Evolutionary conservation across 257 asterid species (phyloP), one percentile per base, ranked within the genome.

Genomic region (Ilex asprella): DNA sequence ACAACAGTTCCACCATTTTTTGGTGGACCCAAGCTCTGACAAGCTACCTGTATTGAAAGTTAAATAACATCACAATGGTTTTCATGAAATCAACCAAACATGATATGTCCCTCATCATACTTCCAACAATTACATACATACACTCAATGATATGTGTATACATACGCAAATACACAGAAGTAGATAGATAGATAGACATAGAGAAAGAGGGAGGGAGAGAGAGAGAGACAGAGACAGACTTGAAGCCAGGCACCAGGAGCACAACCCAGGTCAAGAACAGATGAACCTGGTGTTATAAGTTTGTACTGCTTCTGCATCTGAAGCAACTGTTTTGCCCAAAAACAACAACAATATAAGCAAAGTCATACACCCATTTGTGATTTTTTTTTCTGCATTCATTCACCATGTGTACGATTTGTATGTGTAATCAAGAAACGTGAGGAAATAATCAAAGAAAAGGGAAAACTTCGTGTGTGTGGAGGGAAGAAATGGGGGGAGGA

Each of bases 191-290:
- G 16, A 13, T 6, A 7, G 16, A 5, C 27, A 21, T 21, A 21
- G 0, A 56, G 51, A 3, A 49, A 31, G 39, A 47, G 12, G 21
- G 58, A 15, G 54, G 44, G 63, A 35, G 46, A 9, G 30, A 60
- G 31, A 15, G 51, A 6, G 30, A 43, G 16, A 13, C 6, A 7
- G n/a, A 5, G 11, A 60, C 2, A 56, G 65, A 86, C 97, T 86
- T 90, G 95, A 84, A 90, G 97, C 97, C 97, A 90, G 63, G 97
- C 97, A 61, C 97, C 97, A 65, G 97, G 97, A 58, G 95, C 96
- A 79, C 97, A 90, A 59, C 97, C 97, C 29, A 87, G 97, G 73
- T 90, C 95, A 44, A 90, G 96, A 74, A 87, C 91, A 32, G 93
- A 75, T 44, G 89, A 79, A 55, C 93, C 95, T 16, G 86, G 83